Conservation (phyloP, 2,329 filamentous ascomycete genomes). For the Claviceps humidiphila region DNA sequence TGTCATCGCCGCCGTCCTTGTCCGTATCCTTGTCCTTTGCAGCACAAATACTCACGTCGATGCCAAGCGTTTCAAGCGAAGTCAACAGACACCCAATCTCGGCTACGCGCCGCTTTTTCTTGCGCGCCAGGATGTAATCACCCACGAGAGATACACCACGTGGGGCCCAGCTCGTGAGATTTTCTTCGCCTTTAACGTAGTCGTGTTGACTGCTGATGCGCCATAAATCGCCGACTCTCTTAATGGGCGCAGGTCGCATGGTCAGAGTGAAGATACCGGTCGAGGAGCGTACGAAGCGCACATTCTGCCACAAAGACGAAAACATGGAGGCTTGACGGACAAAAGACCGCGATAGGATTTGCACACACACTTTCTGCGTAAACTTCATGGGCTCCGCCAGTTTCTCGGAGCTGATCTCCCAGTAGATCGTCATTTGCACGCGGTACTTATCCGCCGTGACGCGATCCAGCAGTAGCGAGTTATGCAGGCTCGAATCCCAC, state of each 20-base stretch:
- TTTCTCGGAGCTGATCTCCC: slow-evolving; percentile 74
- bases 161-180: slow-evolving; percentile 71
- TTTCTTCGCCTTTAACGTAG: slow-evolving; percentile 93
- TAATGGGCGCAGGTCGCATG: slow-evolving; percentile 78
- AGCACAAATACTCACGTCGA: slow-evolving; percentile 25
- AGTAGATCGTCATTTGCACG: slow-evolving; percentile 74
- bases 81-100: slow-evolving; percentile 69
- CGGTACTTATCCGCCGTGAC: slow-evolving; percentile 86
- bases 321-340: slow-evolving; percentile 80
- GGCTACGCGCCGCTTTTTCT: slow-evolving; percentile 57
- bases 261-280: slow-evolving; percentile 77
- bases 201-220: slow-evolving; percentile 89
- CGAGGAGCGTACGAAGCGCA: slow-evolving; percentile 75
- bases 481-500: slow-evolving; percentile 92
- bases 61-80: slow-evolving; percentile 45
- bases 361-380: slow-evolving; percentile 63
- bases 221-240: slow-evolving; percentile 87
- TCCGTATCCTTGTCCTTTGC: slow-evolving; percentile 18
- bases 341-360: slow-evolving; percentile 73
- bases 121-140: slow-evolving; percentile 67
- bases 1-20: not conserved
- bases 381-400: slow-evolving; percentile 84
- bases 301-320: slow-evolving; percentile 71
- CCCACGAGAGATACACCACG: slow-evolving; percentile 82
- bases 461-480: slow-evolving; percentile 83